A percentile compares a stretch with the other conserved stretches of the same genome.
phyloP scores from a whole-genome alignment of 306 rosid species.

The Begonia loranthoides region DNA sequence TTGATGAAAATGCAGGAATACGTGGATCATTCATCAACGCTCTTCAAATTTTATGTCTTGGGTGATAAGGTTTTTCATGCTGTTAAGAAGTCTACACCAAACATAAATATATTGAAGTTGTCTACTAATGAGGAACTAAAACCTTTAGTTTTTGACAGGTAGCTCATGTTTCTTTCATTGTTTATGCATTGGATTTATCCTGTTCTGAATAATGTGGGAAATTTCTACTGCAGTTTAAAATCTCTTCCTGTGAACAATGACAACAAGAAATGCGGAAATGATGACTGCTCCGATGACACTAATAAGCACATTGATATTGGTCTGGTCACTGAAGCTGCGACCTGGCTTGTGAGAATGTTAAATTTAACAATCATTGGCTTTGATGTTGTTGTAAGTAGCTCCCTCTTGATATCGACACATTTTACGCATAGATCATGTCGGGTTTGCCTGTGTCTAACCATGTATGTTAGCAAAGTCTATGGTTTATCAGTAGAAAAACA shows the following conservation, averaged over 20 bases:
- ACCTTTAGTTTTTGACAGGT: conserved; percentile 71
- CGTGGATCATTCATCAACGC: conserved; percentile 77
- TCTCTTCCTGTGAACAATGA: conserved; percentile 44
- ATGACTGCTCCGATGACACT: conserved; percentile 11
- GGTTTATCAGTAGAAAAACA: too few species aligned
- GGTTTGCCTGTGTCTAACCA: neutral
- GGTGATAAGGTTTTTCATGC: conserved; percentile 70
- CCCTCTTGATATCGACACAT: neutral
- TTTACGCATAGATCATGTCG: neutral
- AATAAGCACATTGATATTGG: conserved; percentile 33
- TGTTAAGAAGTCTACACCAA: conserved; percentile 77
- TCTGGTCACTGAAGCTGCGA: conserved; percentile 51
- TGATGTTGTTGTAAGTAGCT: conserved; percentile 59
- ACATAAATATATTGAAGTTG: conserved; percentile 38
- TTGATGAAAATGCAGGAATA: conserved; percentile 47
- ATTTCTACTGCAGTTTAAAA: conserved; percentile 34
- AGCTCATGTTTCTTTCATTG: neutral
- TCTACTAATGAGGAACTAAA: conserved; percentile 34
- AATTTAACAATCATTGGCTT: conserved; percentile 71
- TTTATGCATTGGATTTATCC: neutral
- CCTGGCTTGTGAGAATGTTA: conserved; percentile 55
- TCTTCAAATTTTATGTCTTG: conserved; percentile 73
- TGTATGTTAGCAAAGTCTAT: too few species aligned
- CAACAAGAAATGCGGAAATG: conserved; percentile 13
- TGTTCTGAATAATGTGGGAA: neutral